Percentiles rank a stretch among this genome's conserved stretches.
phyloP scores from a whole-genome alignment of 2,329 filamentous ascomycete species.

The Xylaria sp. region DNA sequence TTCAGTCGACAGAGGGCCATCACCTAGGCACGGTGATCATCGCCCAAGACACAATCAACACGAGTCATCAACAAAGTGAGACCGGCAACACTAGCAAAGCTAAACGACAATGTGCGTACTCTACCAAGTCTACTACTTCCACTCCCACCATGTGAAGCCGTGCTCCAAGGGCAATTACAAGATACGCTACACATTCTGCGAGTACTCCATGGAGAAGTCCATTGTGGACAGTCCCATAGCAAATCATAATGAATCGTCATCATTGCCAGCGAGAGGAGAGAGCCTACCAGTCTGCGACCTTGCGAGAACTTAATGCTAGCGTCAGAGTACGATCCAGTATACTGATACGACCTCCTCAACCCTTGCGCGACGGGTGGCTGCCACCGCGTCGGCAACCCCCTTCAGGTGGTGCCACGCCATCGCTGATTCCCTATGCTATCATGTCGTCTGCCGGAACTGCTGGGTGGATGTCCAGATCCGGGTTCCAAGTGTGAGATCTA shows the following conservation, averaged over 20 bases:
- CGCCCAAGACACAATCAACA: not conserved
- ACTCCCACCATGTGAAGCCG: conserved; percentile 61
- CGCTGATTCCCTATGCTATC: conserved; percentile 64
- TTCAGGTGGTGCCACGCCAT: conserved; percentile 59
- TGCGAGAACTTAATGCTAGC: conserved; percentile 49
- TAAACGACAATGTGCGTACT: conserved; percentile 58
- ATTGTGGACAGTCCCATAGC: conserved; percentile 9
- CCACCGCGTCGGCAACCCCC: conserved; percentile 56
- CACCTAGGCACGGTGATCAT: not conserved
- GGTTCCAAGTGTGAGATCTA: not conserved
- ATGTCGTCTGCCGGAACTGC: conserved; percentile 60
- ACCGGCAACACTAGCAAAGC: not conserved
- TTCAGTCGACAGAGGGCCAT: not conserved
- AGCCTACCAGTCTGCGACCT: conserved; percentile 40
- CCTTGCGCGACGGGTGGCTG: conserved; percentile 60
- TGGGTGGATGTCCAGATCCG: conserved; percentile 47
- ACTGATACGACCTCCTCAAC: conserved; percentile 48
- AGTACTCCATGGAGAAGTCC: conserved; percentile 48
- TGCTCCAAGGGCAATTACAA: conserved; percentile 55
- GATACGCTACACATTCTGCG: conserved; percentile 58
- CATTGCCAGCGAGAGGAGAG: not conserved
- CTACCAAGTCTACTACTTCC: conserved; percentile 61
- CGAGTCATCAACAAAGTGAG: not conserved
- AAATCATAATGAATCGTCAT: not conserved
- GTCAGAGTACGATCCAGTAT: conserved; percentile 44